These are phyloP conservation scores for Pseudogymnoascus sp. DNA, from an alignment of 2,329 filamentous ascomycete genomes.

Conservation along the genomic window DNA sequence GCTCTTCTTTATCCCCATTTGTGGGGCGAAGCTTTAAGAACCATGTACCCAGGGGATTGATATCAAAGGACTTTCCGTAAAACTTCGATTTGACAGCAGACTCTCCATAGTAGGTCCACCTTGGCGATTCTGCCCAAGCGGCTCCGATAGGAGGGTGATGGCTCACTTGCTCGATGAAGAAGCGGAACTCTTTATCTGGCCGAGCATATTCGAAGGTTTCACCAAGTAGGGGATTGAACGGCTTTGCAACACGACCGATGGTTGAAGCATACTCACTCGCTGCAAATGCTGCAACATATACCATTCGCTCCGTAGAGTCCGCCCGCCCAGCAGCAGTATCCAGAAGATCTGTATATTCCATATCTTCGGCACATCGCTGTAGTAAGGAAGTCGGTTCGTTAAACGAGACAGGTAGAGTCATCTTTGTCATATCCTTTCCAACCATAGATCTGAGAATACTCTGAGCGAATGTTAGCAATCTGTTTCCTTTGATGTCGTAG, in stretches of 20 bases:
- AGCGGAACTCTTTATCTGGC: constrained; percentile 94
- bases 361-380: constrained; percentile 91
- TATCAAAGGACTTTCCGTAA: constrained; percentile 94
- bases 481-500: not conserved
- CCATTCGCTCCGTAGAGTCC: constrained; percentile 83
- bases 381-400: constrained; percentile 95
- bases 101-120: constrained; percentile 97
- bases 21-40: constrained; percentile 77
- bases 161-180: constrained; percentile 97
- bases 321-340: constrained; percentile 77
- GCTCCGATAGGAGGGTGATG: constrained; percentile 94
- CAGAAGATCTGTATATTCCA: constrained; percentile 93
- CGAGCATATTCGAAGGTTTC: constrained; percentile 96
- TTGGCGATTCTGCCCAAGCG: constrained; percentile 82
- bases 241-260: constrained; percentile 92
- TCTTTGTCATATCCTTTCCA: constrained; percentile 99
- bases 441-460: constrained; percentile 98
- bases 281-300: constrained; percentile 93
- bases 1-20: constrained; percentile 66
- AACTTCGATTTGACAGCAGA: constrained; percentile 94
- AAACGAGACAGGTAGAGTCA: constrained; percentile 96
- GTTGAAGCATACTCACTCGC: constrained; percentile 96
- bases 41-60: constrained; percentile 95
- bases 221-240: constrained; percentile 91
- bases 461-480: constrained; percentile 38